Conservation (phyloP, 2,329 filamentous ascomycete species). For the Penicillium sp. region DNA sequence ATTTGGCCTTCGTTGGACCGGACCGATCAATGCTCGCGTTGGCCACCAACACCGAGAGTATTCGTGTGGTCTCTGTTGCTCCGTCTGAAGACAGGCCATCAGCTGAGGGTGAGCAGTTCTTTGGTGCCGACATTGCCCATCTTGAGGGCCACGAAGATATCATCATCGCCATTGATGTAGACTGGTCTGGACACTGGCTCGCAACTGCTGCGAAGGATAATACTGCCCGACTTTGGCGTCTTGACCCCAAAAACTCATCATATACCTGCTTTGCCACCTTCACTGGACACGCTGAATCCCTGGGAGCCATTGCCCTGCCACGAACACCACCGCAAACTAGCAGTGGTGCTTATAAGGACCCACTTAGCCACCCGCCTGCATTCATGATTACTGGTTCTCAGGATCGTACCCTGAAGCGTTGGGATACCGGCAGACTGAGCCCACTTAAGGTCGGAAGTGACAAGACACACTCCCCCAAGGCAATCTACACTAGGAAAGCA, state of each 20-base stretch:
- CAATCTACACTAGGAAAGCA: constrained; percentile 85
- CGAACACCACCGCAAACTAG: constrained; percentile 66
- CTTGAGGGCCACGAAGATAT: constrained; percentile 93
- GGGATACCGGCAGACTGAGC: constrained; percentile 71
- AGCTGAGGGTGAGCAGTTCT: constrained; percentile 58
- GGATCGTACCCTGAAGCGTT: constrained; percentile 92
- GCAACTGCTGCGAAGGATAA: constrained; percentile 97
- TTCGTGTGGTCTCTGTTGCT: constrained; percentile 77
- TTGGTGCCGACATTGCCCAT: constrained; percentile 84
- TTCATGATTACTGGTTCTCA: constrained; percentile 92
- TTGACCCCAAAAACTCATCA: constrained; percentile 73
- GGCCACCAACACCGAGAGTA: constrained; percentile 92
- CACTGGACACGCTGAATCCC: constrained; percentile 88
- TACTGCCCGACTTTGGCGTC: constrained; percentile 83
- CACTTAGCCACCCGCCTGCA: constrained; percentile 74
- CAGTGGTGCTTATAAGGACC: constrained; percentile 70
- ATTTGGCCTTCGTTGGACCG: constrained; percentile 80
- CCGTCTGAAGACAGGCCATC: constrained; percentile 31
- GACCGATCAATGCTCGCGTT: constrained; percentile 82
- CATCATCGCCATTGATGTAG: constrained; percentile 88
- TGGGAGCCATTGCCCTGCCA: constrained; percentile 85
- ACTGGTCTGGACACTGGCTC: constrained; percentile 97
- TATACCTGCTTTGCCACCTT: constrained; percentile 81
- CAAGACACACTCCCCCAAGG: constrained; percentile 47
- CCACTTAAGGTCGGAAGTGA: constrained; percentile 42